Conservation (phyloP, 2,329 filamentous ascomycete genomes). For the Xylariaceae sp. region DNA sequence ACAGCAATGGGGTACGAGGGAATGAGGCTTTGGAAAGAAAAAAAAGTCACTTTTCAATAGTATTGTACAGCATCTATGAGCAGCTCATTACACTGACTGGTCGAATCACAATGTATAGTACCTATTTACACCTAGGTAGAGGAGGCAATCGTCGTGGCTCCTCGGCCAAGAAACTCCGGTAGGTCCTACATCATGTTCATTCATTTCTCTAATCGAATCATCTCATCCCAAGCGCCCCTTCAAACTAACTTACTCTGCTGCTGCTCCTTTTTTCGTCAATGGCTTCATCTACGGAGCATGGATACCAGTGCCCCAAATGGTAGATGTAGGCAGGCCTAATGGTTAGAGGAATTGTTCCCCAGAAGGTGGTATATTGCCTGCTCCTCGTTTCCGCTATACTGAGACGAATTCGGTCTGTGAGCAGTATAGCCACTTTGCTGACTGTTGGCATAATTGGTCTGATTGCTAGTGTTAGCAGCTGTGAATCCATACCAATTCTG, state of each 20-base stretch:
- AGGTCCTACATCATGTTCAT: background rate
- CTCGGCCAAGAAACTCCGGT: background rate
- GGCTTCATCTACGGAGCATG: background rate
- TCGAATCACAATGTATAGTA: background rate
- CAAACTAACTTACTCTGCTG: background rate
- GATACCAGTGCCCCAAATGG: background rate
- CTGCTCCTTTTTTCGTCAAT: background rate
- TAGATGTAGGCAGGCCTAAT: constrained; percentile 12
- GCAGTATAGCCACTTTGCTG: constrained; percentile 22
- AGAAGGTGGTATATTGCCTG: constrained; percentile 29
- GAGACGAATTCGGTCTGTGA: constrained; percentile 23
- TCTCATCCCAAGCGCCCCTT: background rate
- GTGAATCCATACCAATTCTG: constrained; percentile 35
- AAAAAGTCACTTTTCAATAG: background rate
- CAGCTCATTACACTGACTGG: background rate
- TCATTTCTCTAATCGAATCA: background rate
- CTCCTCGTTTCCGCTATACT: constrained; percentile 26
- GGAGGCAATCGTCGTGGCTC: background rate
- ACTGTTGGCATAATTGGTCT: constrained; percentile 23
- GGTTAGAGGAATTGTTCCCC: constrained; percentile 20
- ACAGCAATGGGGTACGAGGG: background rate
- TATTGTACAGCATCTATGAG: background rate
- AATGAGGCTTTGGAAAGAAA: background rate
- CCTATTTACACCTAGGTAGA: background rate
- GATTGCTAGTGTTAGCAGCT: constrained; percentile 22